Evolutionary conservation across 352 stramenopile species (phyloP).

Genomic region (Phytophthora colocasiae): DNA sequence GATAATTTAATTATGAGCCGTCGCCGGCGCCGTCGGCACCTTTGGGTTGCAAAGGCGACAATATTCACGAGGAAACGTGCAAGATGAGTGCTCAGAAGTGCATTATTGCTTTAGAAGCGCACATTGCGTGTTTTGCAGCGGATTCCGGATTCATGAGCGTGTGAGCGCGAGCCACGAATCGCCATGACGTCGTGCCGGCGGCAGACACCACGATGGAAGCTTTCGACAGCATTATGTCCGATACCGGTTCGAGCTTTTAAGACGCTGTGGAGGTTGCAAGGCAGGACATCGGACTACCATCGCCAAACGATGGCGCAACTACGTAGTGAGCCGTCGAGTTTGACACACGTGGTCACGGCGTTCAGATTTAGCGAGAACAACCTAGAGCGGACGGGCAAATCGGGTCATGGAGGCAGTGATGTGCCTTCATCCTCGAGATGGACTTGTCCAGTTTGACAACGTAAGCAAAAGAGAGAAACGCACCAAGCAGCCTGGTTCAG

Average conservation of each 20-base stretch:
- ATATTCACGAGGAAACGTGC: constrained; percentile 24
- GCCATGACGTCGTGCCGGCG: constrained; percentile 12
- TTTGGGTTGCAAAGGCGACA: constrained; percentile 19
- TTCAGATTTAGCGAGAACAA: constrained; percentile 3
- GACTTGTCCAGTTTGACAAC: no score
- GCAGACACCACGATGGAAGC: neutral
- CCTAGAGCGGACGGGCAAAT: no score
- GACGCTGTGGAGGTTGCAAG: constrained; percentile 5
- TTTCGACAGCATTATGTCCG: constrained; percentile 13
- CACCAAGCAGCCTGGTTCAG: no score
- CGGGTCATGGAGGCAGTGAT: no score
- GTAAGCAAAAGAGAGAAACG: no score
- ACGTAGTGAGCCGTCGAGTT: no score
- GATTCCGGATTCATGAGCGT: constrained; percentile 15
- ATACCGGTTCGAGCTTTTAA: neutral
- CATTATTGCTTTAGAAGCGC: constrained; percentile 18
- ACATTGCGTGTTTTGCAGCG: constrained; percentile 11
- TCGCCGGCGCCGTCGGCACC: neutral
- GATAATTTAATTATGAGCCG: constrained; percentile 26
- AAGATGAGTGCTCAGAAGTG: constrained; percentile 19
- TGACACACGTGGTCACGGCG: neutral
- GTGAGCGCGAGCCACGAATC: constrained; percentile 4
- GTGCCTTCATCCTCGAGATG: no score
- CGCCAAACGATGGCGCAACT: no score
- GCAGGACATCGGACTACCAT: neutral